phyloP scores from a whole-genome alignment of 306 rosid genomes.

The Geum urbanum region DNA sequence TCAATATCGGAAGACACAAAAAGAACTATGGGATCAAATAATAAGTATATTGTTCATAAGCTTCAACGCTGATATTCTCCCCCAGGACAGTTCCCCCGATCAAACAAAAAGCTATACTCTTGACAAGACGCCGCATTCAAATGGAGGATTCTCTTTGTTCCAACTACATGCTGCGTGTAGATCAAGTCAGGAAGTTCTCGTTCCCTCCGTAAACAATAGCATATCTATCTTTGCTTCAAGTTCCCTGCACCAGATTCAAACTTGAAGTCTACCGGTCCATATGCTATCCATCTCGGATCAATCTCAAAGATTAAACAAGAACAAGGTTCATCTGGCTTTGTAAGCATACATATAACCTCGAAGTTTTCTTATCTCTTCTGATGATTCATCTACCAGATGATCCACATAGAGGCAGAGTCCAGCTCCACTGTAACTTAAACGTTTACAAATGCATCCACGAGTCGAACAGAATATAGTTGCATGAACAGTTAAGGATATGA shows the following conservation, averaged over 20 bases:
- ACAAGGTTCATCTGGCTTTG: constrained; percentile 53
- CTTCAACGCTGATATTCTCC: no score
- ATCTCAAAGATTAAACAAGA: not conserved
- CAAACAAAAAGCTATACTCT: not conserved
- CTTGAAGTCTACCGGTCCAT: not conserved
- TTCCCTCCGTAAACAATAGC: not conserved
- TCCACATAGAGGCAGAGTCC: constrained; percentile 75
- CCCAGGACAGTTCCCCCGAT: not conserved
- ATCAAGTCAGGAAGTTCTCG: not conserved
- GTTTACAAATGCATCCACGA: not conserved
- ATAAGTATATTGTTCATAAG: no score
- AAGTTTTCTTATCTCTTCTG: constrained; percentile 79
- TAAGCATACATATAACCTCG: constrained; percentile 70
- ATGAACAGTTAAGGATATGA: constrained; percentile 14
- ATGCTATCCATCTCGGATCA: not conserved
- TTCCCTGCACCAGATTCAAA: not conserved
- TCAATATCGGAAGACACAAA: no score
- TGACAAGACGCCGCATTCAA: not conserved
- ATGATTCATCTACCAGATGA: constrained; percentile 62
- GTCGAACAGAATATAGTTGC: not conserved
- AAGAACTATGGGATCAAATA: no score
- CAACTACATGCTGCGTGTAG: not conserved
- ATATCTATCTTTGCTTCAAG: not conserved
- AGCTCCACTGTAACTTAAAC: constrained; percentile 58
- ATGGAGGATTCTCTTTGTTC: not conserved